Base-by-base conservation (phyloP, 1,284 basidiomycete genomes). In the Lentinula novae-zelandiae region DNA sequence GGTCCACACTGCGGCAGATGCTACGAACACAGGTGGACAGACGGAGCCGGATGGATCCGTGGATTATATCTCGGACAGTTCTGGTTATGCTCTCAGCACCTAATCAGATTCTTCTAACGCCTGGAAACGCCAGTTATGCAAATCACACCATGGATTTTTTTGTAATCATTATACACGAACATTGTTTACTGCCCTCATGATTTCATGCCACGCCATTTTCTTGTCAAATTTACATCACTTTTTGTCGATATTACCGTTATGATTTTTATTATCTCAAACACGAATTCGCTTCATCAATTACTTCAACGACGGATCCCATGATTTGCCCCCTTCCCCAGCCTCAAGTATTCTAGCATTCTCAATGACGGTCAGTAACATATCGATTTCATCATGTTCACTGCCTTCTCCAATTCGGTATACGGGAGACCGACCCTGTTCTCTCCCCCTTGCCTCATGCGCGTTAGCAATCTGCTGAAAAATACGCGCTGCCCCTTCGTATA, bases 11-110 rank as follows among this genome's bases (percentile, higher is more conserved):
- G 64, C 67, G 20, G 64, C 68, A 5, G 71, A 72, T 52, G 74
- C 76, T 42, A 70, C 67, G 60, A 79, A 78, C 66, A 67, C 58
- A 20, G 77, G 77, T 38, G 77, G 78, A 33, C 77, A 78, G 63
- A 73, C 65, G 38, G 77, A 79, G 62, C 72, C 76, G 3, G 68
- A 77, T 62, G 78, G 78, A 17, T 69, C 68, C 53, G 50, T 75
- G 53, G 70, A 78, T 63, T 76, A 67, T 57, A 78, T 79, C 68
- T 70, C 63, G 34, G 65, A 76, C 65, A 78, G 76, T 42, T 71
- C 74, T 60, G 78, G 78, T 10, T 79, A 67, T 65, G 77, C 76
- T 70, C 75, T 22, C 17, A 17, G 17, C 17, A 17, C 17, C 17
- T 17, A 17, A 17, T 17, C 17, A 17, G 17, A 17, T 17, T 17